Evolutionary conservation across 129 eudicot genomes (phyloP).

Genomic region (Logfia minima): DNA sequence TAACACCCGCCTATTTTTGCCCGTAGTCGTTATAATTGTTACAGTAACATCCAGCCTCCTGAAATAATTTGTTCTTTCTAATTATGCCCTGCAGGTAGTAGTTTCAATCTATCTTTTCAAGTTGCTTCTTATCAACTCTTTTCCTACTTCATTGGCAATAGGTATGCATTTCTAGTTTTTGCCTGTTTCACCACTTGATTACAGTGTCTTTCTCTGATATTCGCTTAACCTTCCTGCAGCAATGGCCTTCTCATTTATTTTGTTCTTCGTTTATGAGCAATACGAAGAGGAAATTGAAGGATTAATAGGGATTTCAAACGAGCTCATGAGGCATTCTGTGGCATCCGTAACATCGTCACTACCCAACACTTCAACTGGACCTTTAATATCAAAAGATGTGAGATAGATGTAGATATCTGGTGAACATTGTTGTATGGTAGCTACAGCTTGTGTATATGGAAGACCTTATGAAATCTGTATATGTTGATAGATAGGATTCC

Average conservation of each 20-base stretch:
- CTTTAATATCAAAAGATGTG: constrained; percentile 26
- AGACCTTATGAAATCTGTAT: background rate
- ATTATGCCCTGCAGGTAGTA: constrained; percentile 46
- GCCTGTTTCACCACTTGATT: background rate
- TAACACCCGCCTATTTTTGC: background rate
- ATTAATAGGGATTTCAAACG: constrained; percentile 25
- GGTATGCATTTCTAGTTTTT: constrained; percentile 42
- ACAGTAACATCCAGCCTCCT: background rate
- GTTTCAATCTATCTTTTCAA: constrained; percentile 49
- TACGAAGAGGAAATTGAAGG: constrained; percentile 76
- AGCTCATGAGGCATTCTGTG: constrained; percentile 18
- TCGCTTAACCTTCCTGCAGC: constrained; percentile 49
- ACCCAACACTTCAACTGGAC: constrained; percentile 10
- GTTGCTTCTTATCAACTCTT: constrained; percentile 48
- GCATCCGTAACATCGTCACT: constrained; percentile 3
- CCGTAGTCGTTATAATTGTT: background rate
- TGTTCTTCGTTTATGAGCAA: constrained; percentile 74
- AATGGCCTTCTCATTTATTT: constrained; percentile 58
- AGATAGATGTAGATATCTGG: constrained; percentile 21
- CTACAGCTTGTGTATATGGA: constrained; percentile 1
- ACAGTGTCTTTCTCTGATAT: background rate
- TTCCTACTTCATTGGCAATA: constrained; percentile 57
- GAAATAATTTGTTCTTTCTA: background rate
- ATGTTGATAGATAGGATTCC: constrained; percentile 8
- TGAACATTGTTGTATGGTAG: constrained; percentile 15